These are phyloP conservation scores for Anastatica hierochuntica DNA, from an alignment of 345 rosid species.

Conservation along the genomic window DNA sequence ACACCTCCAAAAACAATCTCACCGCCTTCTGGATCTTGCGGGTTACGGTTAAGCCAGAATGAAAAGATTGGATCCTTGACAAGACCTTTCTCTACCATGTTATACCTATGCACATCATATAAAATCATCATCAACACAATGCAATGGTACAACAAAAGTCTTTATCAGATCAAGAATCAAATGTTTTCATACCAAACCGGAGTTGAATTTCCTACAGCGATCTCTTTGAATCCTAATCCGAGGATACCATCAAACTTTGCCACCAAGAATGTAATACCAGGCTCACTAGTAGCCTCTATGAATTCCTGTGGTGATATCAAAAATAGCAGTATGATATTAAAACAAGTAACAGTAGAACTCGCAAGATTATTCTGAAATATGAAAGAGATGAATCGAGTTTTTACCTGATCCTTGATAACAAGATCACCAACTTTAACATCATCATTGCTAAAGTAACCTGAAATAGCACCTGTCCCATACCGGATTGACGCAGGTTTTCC, in stretches of 20 bases:
- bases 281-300: conserved; percentile 91
- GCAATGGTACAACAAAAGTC: neutral
- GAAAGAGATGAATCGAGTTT: neutral
- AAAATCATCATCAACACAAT: neutral
- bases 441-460: conserved; percentile 86
- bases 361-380: neutral
- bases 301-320: conserved; percentile 43
- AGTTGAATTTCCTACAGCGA: conserved; percentile 63
- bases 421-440: conserved; percentile 64
- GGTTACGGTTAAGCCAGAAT: conserved; percentile 84
- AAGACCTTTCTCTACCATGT: conserved; percentile 71
- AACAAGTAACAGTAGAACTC: neutral
- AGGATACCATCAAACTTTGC: conserved; percentile 92
- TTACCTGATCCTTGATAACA: conserved; percentile 59
- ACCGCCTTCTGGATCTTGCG: conserved; percentile 69
- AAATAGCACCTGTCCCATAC: conserved; percentile 78
- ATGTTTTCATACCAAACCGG: conserved; percentile 60
- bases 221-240: conserved; percentile 94
- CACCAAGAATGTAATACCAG: conserved; percentile 70
- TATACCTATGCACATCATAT: conserved; percentile 54
- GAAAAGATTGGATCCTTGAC: conserved; percentile 74
- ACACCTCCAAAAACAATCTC: conserved; percentile 86
- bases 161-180: neutral
- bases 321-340: neutral
- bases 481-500: conserved; percentile 78